Base-by-base conservation (phyloP, 2,329 filamentous ascomycete species). In the Aspergillus neoniger region DNA sequence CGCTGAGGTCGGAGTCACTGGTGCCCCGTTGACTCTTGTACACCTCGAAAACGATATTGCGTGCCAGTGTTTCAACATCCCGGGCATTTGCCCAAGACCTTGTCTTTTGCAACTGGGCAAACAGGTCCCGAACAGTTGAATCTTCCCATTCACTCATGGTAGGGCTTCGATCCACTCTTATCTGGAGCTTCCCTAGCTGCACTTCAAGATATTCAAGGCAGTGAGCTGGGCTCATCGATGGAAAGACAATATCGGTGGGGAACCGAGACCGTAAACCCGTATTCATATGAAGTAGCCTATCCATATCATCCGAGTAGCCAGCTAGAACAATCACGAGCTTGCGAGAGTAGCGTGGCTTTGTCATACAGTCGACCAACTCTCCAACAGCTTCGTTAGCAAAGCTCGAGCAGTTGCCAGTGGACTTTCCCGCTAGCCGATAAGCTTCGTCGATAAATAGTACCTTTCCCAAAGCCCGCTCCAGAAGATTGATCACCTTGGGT, bases 371-470 rank as follows among this genome's bases (percentile, higher is more conserved):
- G 6, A 58, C 59, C 28, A 68, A 50, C 36, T 68, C 57, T 3
- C 43, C 63, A 17, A 66, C 19, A 14, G 63, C 81, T 70, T 83
- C 81, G 5, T 21, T 21, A 21, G 17, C 4, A 21, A 44, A 44
- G 8, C 17, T 44, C 41, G 41, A 44, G 19, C 41, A 4, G 41
- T 9, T 19, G 9, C 41, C 19, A 44, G 10, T 44, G 41, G 67
- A 0, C 82, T 83, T 1, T 83, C 80, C 39, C 0, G 76, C 78
- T 0, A 91, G 79, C 0, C 87, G 81, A 63, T 90, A 90, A 0
- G 88, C 88, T 67, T 91, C 87, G 58, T 91, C 88, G 8, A 91
- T 82, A 61, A 91, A 87, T 0, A 91, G 78, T 0, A 91, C 85
- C 21, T 82, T 83, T 0, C 88, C 88, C 0, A 90, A 78, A 0